Evolutionary conservation across 2,329 filamentous ascomycete species (phyloP).

Genomic region (Pseudogymnoascus sp.): DNA sequence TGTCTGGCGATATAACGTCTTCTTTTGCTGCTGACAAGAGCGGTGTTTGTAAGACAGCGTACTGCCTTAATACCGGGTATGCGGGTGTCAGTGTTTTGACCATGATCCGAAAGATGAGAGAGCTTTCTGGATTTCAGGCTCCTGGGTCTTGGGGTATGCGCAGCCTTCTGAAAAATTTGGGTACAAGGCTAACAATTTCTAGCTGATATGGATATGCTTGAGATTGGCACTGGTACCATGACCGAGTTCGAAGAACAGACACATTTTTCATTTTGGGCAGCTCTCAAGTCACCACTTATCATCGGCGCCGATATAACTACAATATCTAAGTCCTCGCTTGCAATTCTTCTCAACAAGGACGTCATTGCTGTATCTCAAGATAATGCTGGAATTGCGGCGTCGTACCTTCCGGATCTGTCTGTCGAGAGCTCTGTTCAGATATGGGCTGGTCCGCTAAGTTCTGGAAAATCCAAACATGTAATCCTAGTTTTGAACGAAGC

Average conservation of each 20-base stretch:
- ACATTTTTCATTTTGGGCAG: conserved; percentile 38
- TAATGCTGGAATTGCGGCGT: conserved; percentile 22
- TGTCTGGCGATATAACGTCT: conserved; percentile 23
- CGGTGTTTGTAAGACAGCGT: conserved; percentile 25
- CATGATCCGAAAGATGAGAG: conserved; percentile 29
- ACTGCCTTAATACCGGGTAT: conserved; percentile 30
- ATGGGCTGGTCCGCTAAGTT: conserved; percentile 21
- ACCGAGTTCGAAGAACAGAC: conserved; percentile 32
- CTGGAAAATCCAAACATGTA: conserved; percentile 10
- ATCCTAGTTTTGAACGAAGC: conserved; percentile 14
- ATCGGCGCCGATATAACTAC: conserved; percentile 32
- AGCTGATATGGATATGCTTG: conserved; percentile 26
- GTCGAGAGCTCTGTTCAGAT: conserved; percentile 22
- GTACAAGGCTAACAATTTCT: background rate
- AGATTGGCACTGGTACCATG: conserved; percentile 25
- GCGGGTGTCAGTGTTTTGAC: conserved; percentile 26
- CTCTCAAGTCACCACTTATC: conserved; percentile 37
- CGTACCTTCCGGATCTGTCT: conserved; percentile 19
- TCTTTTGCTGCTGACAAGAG: conserved; percentile 18
- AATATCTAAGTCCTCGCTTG: conserved; percentile 23
- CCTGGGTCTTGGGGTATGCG: conserved; percentile 23
- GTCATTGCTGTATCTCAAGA: conserved; percentile 34
- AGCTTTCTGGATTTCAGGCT: conserved; percentile 26
- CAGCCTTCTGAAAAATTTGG: background rate
- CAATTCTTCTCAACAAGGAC: conserved; percentile 29